Percentiles rank a stretch among this genome's conserved stretches.
These are phyloP conservation scores for Pelargonium cotyledonis DNA, from an alignment of 441 rosid species.

Conservation along the genomic window DNA sequence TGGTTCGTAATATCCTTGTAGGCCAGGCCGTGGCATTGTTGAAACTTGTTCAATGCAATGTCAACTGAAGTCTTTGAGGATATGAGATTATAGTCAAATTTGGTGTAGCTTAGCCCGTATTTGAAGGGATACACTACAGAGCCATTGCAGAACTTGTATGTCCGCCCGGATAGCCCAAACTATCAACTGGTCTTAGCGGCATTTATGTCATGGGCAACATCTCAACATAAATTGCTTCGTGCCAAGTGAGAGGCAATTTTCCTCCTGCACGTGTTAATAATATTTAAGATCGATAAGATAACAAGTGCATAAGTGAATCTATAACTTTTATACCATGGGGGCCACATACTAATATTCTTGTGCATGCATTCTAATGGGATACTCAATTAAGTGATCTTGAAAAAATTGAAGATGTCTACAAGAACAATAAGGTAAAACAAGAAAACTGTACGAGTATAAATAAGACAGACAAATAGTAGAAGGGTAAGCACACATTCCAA, in stretches of 20 bases:
- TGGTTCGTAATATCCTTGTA: conserved; percentile 16
- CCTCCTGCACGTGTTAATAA: conserved; percentile 24
- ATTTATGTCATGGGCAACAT: conserved; percentile 36
- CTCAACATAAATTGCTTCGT: conserved; percentile 22
- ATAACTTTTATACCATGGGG: too few species aligned
- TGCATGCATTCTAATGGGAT: too few species aligned
- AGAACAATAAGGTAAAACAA: too few species aligned
- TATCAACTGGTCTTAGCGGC: conserved; percentile 30
- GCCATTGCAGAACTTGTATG: conserved; percentile 41
- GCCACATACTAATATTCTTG: too few species aligned
- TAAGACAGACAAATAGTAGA: too few species aligned
- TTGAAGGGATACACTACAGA: conserved; percentile 33
- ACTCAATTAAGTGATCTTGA: too few species aligned
- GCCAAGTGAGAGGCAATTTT: conserved; percentile 39
- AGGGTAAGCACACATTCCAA: too few species aligned
- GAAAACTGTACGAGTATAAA: too few species aligned
- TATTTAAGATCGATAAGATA: too few species aligned
- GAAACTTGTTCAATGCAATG: conserved; percentile 17
- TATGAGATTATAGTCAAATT: conserved; percentile 15
- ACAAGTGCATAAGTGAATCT: too few species aligned
- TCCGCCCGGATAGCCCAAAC: conserved; percentile 33
- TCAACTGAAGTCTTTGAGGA: conserved; percentile 5
- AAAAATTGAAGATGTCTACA: too few species aligned
- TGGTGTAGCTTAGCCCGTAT: conserved; percentile 36
- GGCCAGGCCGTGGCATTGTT: conserved; percentile 21